Evolutionary conservation across 768 basidiomycete species (phyloP), one percentile per base, ranked within the genome.

Genomic region (Nevesoporus exiguus): DNA sequence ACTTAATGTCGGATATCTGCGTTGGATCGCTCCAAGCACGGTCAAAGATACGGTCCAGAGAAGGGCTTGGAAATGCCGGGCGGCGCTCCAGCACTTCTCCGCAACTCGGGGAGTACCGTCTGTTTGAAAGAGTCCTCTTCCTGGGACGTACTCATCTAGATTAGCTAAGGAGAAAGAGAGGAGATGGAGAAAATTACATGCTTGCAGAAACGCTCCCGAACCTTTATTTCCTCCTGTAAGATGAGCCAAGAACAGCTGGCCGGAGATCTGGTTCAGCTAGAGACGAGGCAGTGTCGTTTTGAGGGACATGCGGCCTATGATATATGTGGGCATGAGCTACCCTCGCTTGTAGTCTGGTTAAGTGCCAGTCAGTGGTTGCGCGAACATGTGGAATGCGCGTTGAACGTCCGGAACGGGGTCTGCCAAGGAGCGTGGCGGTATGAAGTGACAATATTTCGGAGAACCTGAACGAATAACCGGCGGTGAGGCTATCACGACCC

Each of bases 1-100:
- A 61, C 42, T 67, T 71, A 71, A 71, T 71, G 63, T 71, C 68
- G 68, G 66, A 63, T 71, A 71, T 72, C 69, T 71, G 67, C 55
- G 59, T 60, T 60, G 57, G 61, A 72, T 72, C 68, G 62, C 65
- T 66, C 66, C 64, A 71, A 63, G 56, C 56, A 61, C 57, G 19
- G 60, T 61, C 56, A 47, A 59, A 59, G 42, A 58, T 49, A 64
- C 57, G 59, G 61, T 53, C 59, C 57, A 59, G 47, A 61, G 63
- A 56, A 59, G 53, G 34, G 45, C 54, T 34, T 63, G 48, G 65
- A 61, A 61, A 66, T 41, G 43, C 66, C 57, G 56, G 43, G 55
- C 56, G 57, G 48, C 63, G 58, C 55, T 47, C 56, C 51, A 60
- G 58, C 15, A 60, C 46, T 45, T 55, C 36, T 30, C 61, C 47